Evolutionary conservation across 768 basidiomycete genomes (phyloP).

Genomic region (Lactarius sp.): DNA sequence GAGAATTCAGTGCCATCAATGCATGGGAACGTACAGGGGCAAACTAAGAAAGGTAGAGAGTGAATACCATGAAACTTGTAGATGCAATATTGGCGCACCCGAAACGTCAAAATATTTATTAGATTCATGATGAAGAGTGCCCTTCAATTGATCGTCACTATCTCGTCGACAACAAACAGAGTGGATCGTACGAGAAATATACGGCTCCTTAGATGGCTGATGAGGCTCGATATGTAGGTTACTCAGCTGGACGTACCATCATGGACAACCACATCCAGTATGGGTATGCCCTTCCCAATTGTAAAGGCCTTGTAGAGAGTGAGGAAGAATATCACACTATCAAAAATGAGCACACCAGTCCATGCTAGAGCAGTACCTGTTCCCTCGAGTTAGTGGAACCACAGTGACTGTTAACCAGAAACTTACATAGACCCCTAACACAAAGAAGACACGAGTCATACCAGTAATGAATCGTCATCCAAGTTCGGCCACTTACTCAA

Average conservation of each 20-base stretch:
- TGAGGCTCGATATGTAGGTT: not conserved
- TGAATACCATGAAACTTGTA: not conserved
- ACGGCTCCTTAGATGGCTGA: constrained; percentile 4
- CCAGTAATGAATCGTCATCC: too few relatives aligned
- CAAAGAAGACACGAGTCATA: not conserved
- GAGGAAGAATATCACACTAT: constrained; percentile 9
- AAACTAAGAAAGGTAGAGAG: not conserved
- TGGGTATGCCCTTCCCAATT: not conserved
- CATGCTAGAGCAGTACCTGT: constrained; percentile 8
- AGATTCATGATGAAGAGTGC: constrained; percentile 13
- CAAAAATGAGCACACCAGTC: constrained; percentile 10
- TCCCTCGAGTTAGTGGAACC: not conserved
- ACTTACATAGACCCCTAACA: constrained; percentile 10
- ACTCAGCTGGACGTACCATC: not conserved
- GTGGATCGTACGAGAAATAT: constrained; percentile 13
- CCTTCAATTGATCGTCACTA: not conserved
- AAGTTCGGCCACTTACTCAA: too few relatives aligned
- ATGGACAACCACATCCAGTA: too few relatives aligned
- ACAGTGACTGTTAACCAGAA: too few relatives aligned
- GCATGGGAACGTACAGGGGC: constrained; percentile 5
- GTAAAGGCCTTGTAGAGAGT: constrained; percentile 11
- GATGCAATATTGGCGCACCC: not conserved
- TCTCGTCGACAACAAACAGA: too few relatives aligned
- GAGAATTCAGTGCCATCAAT: too few relatives aligned
- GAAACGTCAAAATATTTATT: constrained; percentile 6